Conservation (phyloP, 2,329 filamentous ascomycete species). For the Phaeosphaeria sp. region DNA sequence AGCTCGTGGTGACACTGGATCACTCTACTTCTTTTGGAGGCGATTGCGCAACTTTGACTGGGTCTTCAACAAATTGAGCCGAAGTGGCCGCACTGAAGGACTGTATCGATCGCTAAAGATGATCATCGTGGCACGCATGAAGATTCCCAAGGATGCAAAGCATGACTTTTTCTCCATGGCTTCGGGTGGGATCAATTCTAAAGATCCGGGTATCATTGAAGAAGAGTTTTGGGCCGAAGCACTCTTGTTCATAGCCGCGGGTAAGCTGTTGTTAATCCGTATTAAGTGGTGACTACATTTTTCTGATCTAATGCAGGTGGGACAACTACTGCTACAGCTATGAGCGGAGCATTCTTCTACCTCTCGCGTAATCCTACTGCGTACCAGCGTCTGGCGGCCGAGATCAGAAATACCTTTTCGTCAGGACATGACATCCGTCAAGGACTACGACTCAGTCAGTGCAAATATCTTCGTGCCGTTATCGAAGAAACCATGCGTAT, state of each 20-base stretch:
- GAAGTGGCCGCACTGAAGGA: not conserved
- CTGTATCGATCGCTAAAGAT: not conserved
- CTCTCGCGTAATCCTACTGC: constrained; percentile 1
- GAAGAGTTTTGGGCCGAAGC: not conserved
- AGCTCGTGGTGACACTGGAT: not conserved
- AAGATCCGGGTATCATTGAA: not conserved
- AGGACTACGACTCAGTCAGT: constrained; percentile 12
- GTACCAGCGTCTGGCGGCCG: constrained; percentile 1
- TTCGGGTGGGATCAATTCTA: not conserved
- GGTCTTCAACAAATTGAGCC: not conserved
- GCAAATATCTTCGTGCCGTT: constrained; percentile 22
- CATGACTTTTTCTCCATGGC: not conserved
- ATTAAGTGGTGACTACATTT: not conserved
- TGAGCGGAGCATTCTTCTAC: constrained; percentile 11
- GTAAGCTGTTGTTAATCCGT: not conserved
- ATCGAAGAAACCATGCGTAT: constrained; percentile 29
- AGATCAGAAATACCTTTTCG: constrained; percentile 16
- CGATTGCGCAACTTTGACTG: not conserved
- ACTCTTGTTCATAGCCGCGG: not conserved
- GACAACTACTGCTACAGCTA: constrained; percentile 7
- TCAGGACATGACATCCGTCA: constrained; percentile 16
- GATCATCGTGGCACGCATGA: not conserved
- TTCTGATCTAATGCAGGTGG: not conserved
- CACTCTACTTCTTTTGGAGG: not conserved
- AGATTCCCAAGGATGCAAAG: not conserved